Conservation (phyloP, 2,329 filamentous ascomycete species). For the Arthrinium puccinioides region DNA sequence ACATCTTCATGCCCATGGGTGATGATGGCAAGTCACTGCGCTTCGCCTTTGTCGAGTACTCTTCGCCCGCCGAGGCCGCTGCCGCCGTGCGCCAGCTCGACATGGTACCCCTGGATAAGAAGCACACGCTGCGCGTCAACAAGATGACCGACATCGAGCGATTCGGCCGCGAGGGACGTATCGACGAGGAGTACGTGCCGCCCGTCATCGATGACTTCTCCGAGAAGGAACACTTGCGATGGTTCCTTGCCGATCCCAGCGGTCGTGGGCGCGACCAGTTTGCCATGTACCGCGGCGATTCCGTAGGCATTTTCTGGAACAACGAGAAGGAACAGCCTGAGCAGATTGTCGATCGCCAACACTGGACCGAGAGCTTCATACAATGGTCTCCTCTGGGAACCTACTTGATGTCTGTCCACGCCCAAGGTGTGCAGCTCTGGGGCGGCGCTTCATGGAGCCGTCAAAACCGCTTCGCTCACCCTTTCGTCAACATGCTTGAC, state of each 20-base stretch:
- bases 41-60: constrained; percentile 96
- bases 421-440: constrained; percentile 96
- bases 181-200: constrained; percentile 83
- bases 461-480: constrained; percentile 89
- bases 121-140: constrained; percentile 91
- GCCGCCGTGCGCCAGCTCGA: constrained; percentile 87
- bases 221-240: constrained; percentile 90
- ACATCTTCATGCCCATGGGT: constrained; percentile 88
- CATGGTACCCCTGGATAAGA: constrained; percentile 86
- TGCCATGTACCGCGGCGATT: constrained; percentile 85
- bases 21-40: constrained; percentile 80
- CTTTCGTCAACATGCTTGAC: constrained; percentile 90
- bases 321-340: constrained; percentile 90
- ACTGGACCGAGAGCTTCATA: constrained; percentile 98
- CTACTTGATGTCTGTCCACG: constrained; percentile 89
- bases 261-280: constrained; percentile 89
- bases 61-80: constrained; percentile 80
- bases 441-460: constrained; percentile 84
- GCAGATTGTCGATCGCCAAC: constrained; percentile 79
- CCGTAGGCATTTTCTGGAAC: constrained; percentile 96
- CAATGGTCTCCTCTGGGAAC: constrained; percentile 97
- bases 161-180: constrained; percentile 85
- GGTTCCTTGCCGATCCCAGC: constrained; percentile 77
- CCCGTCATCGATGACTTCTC: constrained; percentile 78
- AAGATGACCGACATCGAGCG: constrained; percentile 97